Percentiles rank a stretch among this genome's conserved stretches.
These are phyloP conservation scores for Solanum hybrid DNA, from an alignment of 305 asterid species.

Conservation along the genomic window DNA sequence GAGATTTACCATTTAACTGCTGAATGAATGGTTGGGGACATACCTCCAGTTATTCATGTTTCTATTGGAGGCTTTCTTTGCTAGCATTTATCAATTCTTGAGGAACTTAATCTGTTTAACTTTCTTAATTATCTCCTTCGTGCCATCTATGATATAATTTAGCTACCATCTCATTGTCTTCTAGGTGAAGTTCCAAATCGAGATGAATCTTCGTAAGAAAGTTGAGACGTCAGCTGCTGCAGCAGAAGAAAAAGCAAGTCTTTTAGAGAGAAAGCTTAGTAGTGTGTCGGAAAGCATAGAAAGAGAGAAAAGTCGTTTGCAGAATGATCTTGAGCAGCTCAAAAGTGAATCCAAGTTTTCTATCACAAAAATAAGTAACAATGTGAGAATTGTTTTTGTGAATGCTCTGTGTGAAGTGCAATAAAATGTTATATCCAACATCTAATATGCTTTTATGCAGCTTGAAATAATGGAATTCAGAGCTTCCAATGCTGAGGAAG, in stretches of 20 bases:
- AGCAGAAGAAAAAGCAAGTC: conserved; percentile 69
- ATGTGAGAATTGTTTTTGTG: conserved; percentile 33
- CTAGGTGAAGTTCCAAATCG: conserved; percentile 65
- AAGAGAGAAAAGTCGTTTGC: conserved; percentile 62
- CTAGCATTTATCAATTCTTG: background rate
- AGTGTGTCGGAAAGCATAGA: conserved; percentile 54
- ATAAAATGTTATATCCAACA: conserved; percentile 7
- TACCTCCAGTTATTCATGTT: background rate
- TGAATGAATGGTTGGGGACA: background rate
- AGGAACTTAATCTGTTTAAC: background rate
- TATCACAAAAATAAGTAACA: conserved; percentile 58
- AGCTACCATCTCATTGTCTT: conserved; percentile 6
- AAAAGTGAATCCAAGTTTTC: conserved; percentile 81
- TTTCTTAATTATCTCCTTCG: background rate
- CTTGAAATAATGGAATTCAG: conserved; percentile 81
- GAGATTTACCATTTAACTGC: background rate
- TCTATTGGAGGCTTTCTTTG: background rate
- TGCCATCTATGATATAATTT: background rate
- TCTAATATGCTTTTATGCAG: conserved; percentile 27
- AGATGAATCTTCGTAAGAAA: conserved; percentile 64
- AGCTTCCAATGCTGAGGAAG: conserved; percentile 79
- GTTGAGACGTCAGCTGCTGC: conserved; percentile 66
- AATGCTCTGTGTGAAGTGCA: background rate
- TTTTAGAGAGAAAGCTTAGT: conserved; percentile 53
- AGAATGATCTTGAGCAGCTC: conserved; percentile 67